phyloP scores from a whole-genome alignment of 2,329 filamentous ascomycete genomes.

The Xylariaceae sp. region DNA sequence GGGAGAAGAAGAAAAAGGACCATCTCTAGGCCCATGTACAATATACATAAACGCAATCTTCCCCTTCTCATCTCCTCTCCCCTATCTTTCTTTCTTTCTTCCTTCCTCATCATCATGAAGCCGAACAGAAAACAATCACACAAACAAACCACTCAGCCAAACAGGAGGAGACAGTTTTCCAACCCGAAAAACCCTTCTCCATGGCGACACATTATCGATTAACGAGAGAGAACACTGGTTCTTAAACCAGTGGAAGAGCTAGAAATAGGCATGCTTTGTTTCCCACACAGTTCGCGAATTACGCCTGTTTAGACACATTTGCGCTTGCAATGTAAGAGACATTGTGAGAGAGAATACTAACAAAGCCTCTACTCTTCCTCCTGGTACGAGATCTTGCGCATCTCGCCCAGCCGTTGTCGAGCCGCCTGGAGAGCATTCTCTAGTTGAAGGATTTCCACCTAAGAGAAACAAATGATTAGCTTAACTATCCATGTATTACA shows the following conservation, averaged over 20 bases:
- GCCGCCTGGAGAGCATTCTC: conserved; percentile 81
- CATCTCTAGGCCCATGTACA: neutral
- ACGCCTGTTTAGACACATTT: too few species aligned
- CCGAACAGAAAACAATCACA: neutral
- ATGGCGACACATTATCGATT: neutral
- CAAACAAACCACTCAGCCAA: neutral
- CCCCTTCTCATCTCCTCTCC: too few species aligned
- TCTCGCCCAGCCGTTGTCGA: conserved; percentile 81
- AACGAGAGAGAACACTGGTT: neutral
- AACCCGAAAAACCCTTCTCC: too few species aligned
- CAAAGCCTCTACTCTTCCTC: conserved; percentile 50
- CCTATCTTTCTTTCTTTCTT: too few species aligned
- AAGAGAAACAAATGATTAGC: conserved; percentile 22
- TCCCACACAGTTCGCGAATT: too few species aligned
- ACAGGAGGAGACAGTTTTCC: too few species aligned
- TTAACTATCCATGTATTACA: neutral
- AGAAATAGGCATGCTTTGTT: too few species aligned
- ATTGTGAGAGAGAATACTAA: neutral
- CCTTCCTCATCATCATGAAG: too few species aligned
- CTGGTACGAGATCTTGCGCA: conserved; percentile 95
- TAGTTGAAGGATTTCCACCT: conserved; percentile 96
- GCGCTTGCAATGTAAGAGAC: too few species aligned
- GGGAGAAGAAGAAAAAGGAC: neutral
- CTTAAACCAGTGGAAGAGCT: neutral
- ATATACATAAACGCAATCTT: conserved; percentile 6